Evolutionary conservation across 2,329 filamentous ascomycete genomes (phyloP).

Genomic region (Cercospora zeae-maydis): DNA sequence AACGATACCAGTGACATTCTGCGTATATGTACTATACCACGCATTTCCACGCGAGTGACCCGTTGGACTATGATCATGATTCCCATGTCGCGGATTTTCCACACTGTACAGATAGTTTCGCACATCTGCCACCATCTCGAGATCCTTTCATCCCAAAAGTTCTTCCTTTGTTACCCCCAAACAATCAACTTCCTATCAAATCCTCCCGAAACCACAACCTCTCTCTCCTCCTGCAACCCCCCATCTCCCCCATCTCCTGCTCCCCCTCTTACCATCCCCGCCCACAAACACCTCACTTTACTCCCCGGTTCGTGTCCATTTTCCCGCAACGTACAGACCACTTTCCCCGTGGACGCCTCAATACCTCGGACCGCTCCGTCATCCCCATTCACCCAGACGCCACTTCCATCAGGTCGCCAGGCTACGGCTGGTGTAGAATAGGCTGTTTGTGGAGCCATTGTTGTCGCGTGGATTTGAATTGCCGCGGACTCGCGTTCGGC

Average conservation of each 20-base stretch:
- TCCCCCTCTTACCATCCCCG: constrained; percentile 42
- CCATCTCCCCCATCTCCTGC: constrained; percentile 25
- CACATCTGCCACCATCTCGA: neutral
- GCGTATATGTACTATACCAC: neutral
- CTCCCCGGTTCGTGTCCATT: constrained; percentile 54
- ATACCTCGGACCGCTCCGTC: constrained; percentile 60
- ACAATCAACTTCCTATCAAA: constrained; percentile 61
- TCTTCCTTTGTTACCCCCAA: constrained; percentile 43
- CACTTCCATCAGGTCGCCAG: constrained; percentile 60
- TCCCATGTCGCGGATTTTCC: too few relatives aligned
- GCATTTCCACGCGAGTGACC: too few relatives aligned
- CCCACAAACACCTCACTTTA: constrained; percentile 59
- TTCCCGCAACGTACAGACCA: constrained; percentile 45
- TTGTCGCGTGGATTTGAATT: constrained; percentile 58
- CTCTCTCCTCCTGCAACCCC: constrained; percentile 41
- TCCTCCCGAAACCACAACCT: constrained; percentile 60
- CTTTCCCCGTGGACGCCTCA: constrained; percentile 57
- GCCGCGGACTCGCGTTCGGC: constrained; percentile 58
- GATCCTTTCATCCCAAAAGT: neutral
- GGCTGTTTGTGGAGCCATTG: constrained; percentile 60
- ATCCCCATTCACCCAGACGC: constrained; percentile 63
- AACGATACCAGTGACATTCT: neutral
- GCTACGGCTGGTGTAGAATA: constrained; percentile 61
- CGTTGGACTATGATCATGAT: too few relatives aligned
- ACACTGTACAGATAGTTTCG: too few relatives aligned